Evolutionary conservation across 495 filamentous ascomycete species (phyloP).

Genomic region (Cenococcum geophilum): DNA sequence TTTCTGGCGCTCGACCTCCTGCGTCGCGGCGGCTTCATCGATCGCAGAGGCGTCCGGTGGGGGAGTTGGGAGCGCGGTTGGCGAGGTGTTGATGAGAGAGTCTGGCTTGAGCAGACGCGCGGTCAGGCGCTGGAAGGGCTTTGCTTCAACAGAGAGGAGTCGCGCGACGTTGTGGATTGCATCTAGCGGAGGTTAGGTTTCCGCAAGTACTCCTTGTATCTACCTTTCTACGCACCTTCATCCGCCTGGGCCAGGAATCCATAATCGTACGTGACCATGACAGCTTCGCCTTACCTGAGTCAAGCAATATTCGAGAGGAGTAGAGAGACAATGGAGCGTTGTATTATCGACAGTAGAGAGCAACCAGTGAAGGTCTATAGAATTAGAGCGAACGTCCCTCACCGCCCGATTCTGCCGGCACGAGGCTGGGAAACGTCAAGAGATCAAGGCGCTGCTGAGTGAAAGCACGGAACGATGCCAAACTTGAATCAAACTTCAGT

Average conservation of each 20-base stretch:
- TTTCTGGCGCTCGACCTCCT: slow-evolving; percentile 42
- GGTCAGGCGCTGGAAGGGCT: slow-evolving; percentile 83
- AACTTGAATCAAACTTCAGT: too few relatives aligned
- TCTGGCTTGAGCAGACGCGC: slow-evolving; percentile 67
- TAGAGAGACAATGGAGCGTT: too few relatives aligned
- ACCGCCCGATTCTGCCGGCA: too few relatives aligned
- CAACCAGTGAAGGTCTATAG: too few relatives aligned
- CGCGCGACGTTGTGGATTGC: slow-evolving; percentile 77
- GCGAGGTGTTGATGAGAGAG: slow-evolving; percentile 50
- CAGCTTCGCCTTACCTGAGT: not conserved
- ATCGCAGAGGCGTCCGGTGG: slow-evolving; percentile 57
- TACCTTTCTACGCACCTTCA: slow-evolving; percentile 14
- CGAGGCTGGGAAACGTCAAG: too few relatives aligned
- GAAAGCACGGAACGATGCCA: too few relatives aligned
- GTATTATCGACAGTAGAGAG: not conserved
- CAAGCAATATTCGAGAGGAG: too few relatives aligned
- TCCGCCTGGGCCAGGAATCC: slow-evolving; percentile 19
- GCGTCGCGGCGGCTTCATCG: slow-evolving; percentile 39
- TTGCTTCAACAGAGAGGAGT: slow-evolving; percentile 85
- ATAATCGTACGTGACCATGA: slow-evolving; percentile 12
- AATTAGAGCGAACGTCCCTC: too few relatives aligned
- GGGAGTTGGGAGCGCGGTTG: slow-evolving; percentile 59
- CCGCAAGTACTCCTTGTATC: not conserved
- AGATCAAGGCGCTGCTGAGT: too few relatives aligned
- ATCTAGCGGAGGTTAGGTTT: slow-evolving; percentile 43